These are phyloP conservation scores for Keithomyces neogunnii DNA, from an alignment of 2,329 filamentous ascomycete genomes.

Conservation along the genomic window DNA sequence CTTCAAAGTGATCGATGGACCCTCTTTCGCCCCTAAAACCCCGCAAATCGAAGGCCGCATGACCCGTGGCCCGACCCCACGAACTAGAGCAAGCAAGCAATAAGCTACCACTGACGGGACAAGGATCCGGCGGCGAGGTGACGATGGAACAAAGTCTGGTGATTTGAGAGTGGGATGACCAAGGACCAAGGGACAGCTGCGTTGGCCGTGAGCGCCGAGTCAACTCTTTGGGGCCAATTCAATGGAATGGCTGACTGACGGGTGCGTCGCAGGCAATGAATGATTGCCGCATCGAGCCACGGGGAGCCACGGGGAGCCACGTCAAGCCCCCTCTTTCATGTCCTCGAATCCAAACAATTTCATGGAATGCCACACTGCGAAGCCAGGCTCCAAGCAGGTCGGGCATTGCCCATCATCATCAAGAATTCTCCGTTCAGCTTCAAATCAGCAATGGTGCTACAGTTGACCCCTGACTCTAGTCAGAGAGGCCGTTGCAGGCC, in stretches of 20 bases:
- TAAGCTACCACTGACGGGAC: not conserved
- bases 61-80: conserved; percentile 13
- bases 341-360: no score
- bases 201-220: no score
- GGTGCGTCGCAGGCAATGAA: not conserved
- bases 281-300: conserved; percentile 1
- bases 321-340: not conserved
- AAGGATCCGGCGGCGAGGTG: not conserved
- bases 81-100: not conserved
- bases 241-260: not conserved
- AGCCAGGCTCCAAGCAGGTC: no score
- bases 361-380: no score
- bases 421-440: no score
- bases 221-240: not conserved
- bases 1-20: not conserved
- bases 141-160: not conserved
- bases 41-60: conserved; percentile 18
- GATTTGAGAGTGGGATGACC: conserved; percentile 2
- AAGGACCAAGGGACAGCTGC: not conserved
- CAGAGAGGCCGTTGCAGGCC: no score
- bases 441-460: no score
- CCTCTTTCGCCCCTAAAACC: conserved; percentile 11
- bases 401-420: no score
- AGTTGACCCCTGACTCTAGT: no score
- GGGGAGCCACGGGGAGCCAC: not conserved